phyloP scores from a whole-genome alignment of 1,284 basidiomycete species.

The Stygiomarasmius scandens region DNA sequence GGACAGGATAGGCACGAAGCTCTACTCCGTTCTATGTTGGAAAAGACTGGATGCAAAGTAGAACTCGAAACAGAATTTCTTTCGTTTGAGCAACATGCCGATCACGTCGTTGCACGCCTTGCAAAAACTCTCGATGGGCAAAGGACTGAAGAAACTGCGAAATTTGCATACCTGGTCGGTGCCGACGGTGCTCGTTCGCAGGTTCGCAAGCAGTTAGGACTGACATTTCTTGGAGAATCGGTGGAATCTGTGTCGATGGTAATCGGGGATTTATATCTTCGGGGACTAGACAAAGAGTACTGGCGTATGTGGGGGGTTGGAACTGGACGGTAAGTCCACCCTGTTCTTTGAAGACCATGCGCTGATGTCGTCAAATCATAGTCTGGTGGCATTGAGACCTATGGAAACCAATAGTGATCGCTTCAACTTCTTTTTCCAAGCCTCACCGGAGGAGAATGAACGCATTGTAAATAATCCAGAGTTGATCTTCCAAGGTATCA shows the following conservation, averaged over 20 bases:
- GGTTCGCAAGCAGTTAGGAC: constrained; percentile 16
- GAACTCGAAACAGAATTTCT: constrained; percentile 41
- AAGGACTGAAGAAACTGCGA: background rate
- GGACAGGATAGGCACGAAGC: constrained; percentile 42
- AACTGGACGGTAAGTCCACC: background rate
- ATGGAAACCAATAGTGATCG: background rate
- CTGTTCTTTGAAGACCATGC: background rate
- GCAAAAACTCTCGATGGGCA: constrained; percentile 23
- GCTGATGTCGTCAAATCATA: background rate
- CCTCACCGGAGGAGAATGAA: background rate
- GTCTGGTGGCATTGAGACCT: background rate
- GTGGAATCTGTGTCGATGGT: background rate
- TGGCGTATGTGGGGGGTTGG: background rate
- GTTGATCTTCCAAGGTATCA: constrained; percentile 21
- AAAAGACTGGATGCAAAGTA: constrained; percentile 32
- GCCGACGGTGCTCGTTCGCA: constrained; percentile 16
- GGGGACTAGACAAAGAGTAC: background rate
- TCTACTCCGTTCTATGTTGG: constrained; percentile 36
- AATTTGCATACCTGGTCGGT: constrained; percentile 12
- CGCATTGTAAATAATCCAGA: constrained; percentile 9
- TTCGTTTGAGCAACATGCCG: constrained; percentile 35
- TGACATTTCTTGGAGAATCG: background rate
- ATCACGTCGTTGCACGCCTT: constrained; percentile 35
- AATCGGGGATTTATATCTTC: background rate
- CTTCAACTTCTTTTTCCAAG: background rate